Evolutionary conservation across 225 moss, liverwort and hornwort species (phyloP).

Genomic region (Anthoceros angustus): DNA sequence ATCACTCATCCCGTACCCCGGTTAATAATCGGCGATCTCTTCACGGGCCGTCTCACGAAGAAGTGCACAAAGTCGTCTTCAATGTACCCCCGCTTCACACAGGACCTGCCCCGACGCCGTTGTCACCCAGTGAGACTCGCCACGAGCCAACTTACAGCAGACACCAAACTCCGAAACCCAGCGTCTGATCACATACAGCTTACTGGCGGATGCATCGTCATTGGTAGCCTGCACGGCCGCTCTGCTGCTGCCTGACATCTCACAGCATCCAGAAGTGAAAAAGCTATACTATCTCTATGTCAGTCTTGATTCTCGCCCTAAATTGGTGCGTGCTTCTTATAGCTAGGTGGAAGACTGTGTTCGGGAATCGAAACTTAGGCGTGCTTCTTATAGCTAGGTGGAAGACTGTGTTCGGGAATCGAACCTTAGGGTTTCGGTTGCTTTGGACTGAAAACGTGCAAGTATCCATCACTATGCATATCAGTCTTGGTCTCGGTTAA

Average conservation of each 20-base stretch:
- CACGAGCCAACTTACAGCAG: not conserved
- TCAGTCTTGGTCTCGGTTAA: too few species aligned
- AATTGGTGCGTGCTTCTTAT: too few species aligned
- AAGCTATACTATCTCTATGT: too few species aligned
- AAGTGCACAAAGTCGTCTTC: constrained; percentile 66
- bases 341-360: too few species aligned
- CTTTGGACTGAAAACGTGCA: too few species aligned
- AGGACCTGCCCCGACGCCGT: constrained; percentile 38
- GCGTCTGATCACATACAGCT: constrained; percentile 28
- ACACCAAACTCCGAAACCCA: not conserved
- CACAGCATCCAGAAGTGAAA: too few species aligned
- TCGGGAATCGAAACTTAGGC: too few species aligned
- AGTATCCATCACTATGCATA: too few species aligned
- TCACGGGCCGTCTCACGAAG: constrained; percentile 68
- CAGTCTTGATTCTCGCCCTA: too few species aligned
- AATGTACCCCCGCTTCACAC: constrained; percentile 74
- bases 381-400: too few species aligned
- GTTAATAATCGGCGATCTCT: constrained; percentile 87
- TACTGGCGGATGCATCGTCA: constrained; percentile 85
- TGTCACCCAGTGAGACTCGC: not conserved
- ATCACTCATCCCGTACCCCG: constrained; percentile 35
- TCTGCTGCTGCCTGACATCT: constrained; percentile 16
- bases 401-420: too few species aligned
- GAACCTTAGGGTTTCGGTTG: too few species aligned
- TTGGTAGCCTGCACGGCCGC: constrained; percentile 86